phyloP scores from a whole-genome alignment of 495 filamentous ascomycete genomes.

The Tuber brumale region DNA sequence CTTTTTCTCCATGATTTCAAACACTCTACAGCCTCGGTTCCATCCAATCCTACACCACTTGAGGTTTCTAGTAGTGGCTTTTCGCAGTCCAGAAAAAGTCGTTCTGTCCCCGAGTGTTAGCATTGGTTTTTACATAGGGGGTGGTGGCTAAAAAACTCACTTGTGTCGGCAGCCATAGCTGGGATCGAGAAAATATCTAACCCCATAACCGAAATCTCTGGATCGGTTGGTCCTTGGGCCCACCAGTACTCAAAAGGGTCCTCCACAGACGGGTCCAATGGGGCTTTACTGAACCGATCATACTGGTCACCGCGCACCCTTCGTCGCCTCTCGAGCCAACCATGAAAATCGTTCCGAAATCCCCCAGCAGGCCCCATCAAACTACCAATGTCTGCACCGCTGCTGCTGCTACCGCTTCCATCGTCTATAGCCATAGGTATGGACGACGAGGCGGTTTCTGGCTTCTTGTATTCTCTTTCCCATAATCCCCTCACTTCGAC shows the following conservation, averaged over 20 bases:
- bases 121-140: neutral
- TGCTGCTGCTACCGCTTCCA: neutral
- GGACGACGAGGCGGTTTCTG: neutral
- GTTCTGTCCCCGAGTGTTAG: neutral
- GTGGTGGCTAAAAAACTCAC: neutral
- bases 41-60: slow-evolving; percentile 1
- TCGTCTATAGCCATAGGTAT: neutral
- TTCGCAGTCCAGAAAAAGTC: neutral
- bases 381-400: neutral
- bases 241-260: slow-evolving; percentile 2
- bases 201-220: slow-evolving; percentile 1
- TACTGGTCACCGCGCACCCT: neutral
- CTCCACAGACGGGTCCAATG: neutral
- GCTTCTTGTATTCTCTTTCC: slow-evolving; percentile 3
- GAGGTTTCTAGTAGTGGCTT: neutral
- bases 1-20: neutral
- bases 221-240: neutral
- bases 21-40: slow-evolving; percentile 1
- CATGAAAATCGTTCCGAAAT: neutral
- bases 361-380: neutral
- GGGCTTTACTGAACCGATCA: neutral
- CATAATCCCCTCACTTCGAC: neutral
- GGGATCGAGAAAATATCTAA: slow-evolving; percentile 1
- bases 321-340: neutral
- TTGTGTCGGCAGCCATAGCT: neutral